These are phyloP conservation scores for Acer negundo DNA, from an alignment of 345 rosid species.

Conservation along the genomic window DNA sequence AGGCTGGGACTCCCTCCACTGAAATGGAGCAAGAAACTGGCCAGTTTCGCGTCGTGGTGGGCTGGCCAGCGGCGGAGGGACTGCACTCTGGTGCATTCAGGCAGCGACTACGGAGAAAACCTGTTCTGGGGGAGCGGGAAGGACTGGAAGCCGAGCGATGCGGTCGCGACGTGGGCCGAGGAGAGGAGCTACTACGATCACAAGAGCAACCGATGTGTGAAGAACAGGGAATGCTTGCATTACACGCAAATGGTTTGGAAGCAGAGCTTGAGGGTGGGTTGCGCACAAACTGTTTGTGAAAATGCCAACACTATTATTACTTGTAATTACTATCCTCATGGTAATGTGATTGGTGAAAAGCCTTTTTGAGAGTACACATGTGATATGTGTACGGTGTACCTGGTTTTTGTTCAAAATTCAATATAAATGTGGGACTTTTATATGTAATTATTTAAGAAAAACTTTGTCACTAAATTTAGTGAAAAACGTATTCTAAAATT, in stretches of 20 bases:
- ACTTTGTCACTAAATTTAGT: too few relatives aligned
- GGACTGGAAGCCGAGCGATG: conserved; percentile 48
- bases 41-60: conserved; percentile 47
- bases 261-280: conserved; percentile 54
- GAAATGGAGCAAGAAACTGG: conserved; percentile 57
- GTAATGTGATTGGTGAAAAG: conserved; percentile 58
- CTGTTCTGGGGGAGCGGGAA: conserved; percentile 65
- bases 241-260: conserved; percentile 75
- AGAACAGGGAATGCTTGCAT: conserved; percentile 48
- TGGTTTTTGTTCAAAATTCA: neutral
- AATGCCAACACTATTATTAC: conserved; percentile 54
- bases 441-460: neutral
- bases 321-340: conserved; percentile 69
- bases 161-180: conserved; percentile 57
- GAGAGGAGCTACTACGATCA: conserved; percentile 48
- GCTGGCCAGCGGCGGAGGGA: conserved; percentile 40
- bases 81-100: conserved; percentile 54
- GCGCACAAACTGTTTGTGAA: conserved; percentile 45
- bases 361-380: conserved; percentile 43
- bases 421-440: neutral
- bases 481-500: too few relatives aligned
- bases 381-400: neutral
- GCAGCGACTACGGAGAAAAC: conserved; percentile 58
- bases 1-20: conserved; percentile 54
- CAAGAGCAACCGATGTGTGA: conserved; percentile 42